These are phyloP conservation scores for Pholiota molesta DNA, from an alignment of 768 basidiomycete species.

Conservation along the genomic window DNA sequence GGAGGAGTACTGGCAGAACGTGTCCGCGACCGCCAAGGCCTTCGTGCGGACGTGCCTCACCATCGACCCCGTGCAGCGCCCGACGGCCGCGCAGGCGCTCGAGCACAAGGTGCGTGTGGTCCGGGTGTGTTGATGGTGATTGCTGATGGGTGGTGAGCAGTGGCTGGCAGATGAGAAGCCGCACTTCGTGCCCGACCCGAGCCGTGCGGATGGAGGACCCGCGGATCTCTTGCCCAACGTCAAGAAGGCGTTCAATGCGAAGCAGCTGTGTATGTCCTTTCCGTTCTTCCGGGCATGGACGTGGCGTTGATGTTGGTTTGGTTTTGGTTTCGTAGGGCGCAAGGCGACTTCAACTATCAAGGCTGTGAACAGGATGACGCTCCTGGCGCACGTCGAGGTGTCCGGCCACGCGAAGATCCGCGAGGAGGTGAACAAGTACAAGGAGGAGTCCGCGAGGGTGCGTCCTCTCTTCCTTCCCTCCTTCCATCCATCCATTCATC, in stretches of 20 bases:
- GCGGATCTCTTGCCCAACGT: constrained; percentile 87
- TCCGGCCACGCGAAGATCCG: constrained; percentile 52
- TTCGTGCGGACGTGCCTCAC: constrained; percentile 88
- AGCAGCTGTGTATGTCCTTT: constrained; percentile 73
- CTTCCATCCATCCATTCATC: too few species aligned
- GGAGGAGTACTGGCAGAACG: constrained; percentile 84
- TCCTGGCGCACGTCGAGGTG: constrained; percentile 47
- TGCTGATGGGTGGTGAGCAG: constrained; percentile 20
- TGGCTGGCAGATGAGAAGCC: constrained; percentile 77
- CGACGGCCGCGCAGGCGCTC: constrained; percentile 76
- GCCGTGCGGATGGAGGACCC: constrained; percentile 56
- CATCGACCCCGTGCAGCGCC: constrained; percentile 76
- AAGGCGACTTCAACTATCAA: constrained; percentile 87
- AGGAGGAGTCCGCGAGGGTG: constrained; percentile 76
- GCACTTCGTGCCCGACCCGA: constrained; percentile 70
- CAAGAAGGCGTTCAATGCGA: constrained; percentile 88
- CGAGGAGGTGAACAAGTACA: constrained; percentile 66
- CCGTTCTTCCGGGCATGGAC: too few species aligned
- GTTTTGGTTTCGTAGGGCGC: constrained; percentile 64
- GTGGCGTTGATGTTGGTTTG: too few species aligned
- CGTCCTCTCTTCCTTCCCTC: background rate
- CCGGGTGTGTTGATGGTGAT: background rate
- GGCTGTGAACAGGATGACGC: constrained; percentile 80
- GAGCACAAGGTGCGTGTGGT: constrained; percentile 56
- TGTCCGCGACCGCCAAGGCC: constrained; percentile 76